A percentile compares a stretch with the other conserved stretches of the same genome.
phyloP scores from a whole-genome alignment of 495 filamentous ascomycete genomes.

The Aspergillus funiculosus region DNA sequence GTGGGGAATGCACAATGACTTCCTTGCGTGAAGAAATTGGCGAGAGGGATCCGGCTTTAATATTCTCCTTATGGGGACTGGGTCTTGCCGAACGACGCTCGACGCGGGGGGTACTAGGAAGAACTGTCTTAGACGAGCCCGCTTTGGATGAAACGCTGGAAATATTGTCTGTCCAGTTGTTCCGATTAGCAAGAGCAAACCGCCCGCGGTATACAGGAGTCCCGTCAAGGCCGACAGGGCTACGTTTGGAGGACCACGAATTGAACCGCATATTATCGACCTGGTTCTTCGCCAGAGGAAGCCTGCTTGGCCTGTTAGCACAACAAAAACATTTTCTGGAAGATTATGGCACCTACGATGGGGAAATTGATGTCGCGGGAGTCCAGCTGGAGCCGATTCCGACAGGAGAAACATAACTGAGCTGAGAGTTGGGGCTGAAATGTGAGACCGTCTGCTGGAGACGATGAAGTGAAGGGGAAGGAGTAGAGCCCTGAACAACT shows the following conservation, averaged over 20 bases:
- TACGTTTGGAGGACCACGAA: conserved; percentile 29
- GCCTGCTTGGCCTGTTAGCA: conserved; percentile 30
- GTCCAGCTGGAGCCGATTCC: conserved; percentile 40
- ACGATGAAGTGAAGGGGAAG: conserved; percentile 35
- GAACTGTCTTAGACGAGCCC: too few relatives aligned
- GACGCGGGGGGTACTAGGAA: conserved; percentile 24
- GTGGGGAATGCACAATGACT: conserved; percentile 22
- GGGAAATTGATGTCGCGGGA: conserved; percentile 46
- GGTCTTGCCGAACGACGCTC: conserved; percentile 24
- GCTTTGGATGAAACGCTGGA: conserved; percentile 31
- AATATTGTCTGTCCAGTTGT: conserved; percentile 28
- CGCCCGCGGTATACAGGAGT: conserved; percentile 29
- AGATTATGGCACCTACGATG: conserved; percentile 32
- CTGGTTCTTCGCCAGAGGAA: conserved; percentile 33
- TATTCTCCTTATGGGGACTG: conserved; percentile 34
- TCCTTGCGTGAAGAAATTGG: conserved; percentile 33
- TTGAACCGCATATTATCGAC: conserved; percentile 25
- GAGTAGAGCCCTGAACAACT: conserved; percentile 40
- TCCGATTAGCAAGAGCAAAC: conserved; percentile 20
- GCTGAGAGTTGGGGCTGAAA: conserved; percentile 38
- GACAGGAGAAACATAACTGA: conserved; percentile 38
- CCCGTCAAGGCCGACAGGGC: conserved; percentile 27
- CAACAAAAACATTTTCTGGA: background rate
- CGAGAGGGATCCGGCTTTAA: conserved; percentile 32
- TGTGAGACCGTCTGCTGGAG: conserved; percentile 28